Evolutionary conservation across 2,329 filamentous ascomycete species (phyloP).

Genomic region (Chrysoporthe puriensis): DNA sequence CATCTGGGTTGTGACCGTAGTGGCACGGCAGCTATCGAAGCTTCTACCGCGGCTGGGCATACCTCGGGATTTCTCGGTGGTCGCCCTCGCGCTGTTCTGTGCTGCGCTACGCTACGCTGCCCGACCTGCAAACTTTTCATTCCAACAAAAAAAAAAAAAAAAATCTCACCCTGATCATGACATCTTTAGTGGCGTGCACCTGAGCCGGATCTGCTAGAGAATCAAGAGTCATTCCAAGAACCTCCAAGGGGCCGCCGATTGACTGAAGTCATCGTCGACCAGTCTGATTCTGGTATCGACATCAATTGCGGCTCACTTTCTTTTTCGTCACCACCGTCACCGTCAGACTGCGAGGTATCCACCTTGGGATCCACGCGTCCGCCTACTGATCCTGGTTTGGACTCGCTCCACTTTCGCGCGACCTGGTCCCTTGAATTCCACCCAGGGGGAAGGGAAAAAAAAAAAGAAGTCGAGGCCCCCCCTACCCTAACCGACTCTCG

Average conservation of each 20-base stretch:
- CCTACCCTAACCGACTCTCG: conserved; percentile 2
- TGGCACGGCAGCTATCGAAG: conserved; percentile 10
- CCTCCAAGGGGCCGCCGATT: neutral
- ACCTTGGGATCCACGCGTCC: conserved; percentile 10
- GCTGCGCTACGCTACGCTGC: conserved; percentile 1
- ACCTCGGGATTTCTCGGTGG: conserved; percentile 10
- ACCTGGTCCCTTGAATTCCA: conserved; percentile 19
- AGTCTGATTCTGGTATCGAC: conserved; percentile 6
- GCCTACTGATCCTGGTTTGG: conserved; percentile 9
- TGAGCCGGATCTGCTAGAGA: conserved; percentile 10
- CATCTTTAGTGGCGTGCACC: conserved; percentile 6
- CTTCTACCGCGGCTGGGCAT: conserved; percentile 8
- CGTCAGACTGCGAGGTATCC: conserved; percentile 9
- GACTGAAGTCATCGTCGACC: conserved; percentile 7
- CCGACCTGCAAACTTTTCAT: conserved; percentile 1
- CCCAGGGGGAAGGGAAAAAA: neutral
- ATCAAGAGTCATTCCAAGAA: conserved; percentile 7
- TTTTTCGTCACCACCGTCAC: conserved; percentile 13
- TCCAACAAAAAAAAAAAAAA: neutral
- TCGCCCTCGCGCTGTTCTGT: conserved; percentile 6
- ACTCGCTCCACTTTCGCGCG: conserved; percentile 19
- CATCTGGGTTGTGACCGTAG: conserved; percentile 6
- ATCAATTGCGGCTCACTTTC: conserved; percentile 5
- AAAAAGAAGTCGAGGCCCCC: conserved; percentile 15
- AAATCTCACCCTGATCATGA: conserved; percentile 1